phyloP scores from a whole-genome alignment of 768 basidiomycete genomes.

The Mycena indigotica region DNA sequence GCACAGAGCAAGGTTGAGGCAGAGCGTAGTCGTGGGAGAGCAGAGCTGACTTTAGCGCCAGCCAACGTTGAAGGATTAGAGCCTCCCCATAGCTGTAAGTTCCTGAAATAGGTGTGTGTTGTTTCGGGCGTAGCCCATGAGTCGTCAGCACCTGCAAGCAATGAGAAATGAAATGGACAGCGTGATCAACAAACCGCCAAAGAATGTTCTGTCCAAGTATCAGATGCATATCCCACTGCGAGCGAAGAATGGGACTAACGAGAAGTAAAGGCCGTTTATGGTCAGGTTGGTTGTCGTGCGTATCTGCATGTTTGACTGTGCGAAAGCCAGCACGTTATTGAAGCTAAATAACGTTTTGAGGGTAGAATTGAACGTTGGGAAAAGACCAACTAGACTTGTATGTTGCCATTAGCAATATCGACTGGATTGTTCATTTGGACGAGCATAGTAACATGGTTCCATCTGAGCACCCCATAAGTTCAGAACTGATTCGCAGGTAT shows the following conservation, averaged over 20 bases:
- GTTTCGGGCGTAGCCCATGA: constrained; percentile 72
- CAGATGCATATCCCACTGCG: no score
- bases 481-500: no score
- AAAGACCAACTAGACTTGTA: constrained; percentile 63
- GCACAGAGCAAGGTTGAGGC: background rate
- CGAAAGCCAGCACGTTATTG: constrained; percentile 66
- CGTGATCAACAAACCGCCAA: constrained; percentile 55
- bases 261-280: constrained; percentile 77
- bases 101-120: constrained; percentile 76
- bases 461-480: constrained; percentile 42
- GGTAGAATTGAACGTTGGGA: background rate
- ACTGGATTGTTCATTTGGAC: constrained; percentile 77
- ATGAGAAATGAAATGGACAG: constrained; percentile 20
- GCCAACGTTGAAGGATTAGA: constrained; percentile 50
- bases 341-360: constrained; percentile 44
- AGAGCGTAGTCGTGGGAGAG: background rate
- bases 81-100: constrained; percentile 67
- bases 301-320: constrained; percentile 64
- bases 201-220: constrained; percentile 72
- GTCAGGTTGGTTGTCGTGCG: constrained; percentile 54
- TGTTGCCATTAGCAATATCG: constrained; percentile 71
- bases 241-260: constrained; percentile 46
- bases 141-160: constrained; percentile 53
- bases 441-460: constrained; percentile 64
- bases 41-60: constrained; percentile 27